Percentiles rank a stretch among this genome's conserved stretches.
phyloP scores from a whole-genome alignment of 2,329 filamentous ascomycete species.

The Tolypocladium capitatum region DNA sequence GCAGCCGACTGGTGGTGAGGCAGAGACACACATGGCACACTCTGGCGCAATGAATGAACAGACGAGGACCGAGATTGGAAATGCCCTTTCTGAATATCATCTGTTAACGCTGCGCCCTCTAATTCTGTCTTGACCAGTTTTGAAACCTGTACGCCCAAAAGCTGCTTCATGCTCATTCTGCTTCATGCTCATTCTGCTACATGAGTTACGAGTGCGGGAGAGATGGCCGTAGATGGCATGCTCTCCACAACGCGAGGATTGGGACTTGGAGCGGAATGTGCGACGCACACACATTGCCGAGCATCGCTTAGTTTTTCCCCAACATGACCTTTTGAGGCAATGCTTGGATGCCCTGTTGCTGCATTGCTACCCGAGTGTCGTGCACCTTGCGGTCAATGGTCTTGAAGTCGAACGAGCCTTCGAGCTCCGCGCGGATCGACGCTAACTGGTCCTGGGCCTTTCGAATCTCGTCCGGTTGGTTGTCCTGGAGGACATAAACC shows the following conservation, averaged over 20 bases:
- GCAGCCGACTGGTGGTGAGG: too few relatives aligned
- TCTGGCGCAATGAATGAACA: not conserved
- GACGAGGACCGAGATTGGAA: not conserved
- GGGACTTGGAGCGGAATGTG: not conserved
- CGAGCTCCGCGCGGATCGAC: conserved; percentile 30
- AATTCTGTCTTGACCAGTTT: not conserved
- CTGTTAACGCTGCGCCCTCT: not conserved
- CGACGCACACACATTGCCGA: not conserved
- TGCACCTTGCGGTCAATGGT: conserved; percentile 37
- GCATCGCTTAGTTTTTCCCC: conserved; percentile 13
- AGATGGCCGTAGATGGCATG: not conserved
- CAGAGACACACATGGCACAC: not conserved
- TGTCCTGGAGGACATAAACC: conserved; percentile 40
- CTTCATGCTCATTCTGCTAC: too few relatives aligned
- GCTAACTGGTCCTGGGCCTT: conserved; percentile 40
- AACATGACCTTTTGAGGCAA: conserved; percentile 24
- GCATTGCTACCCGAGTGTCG: conserved; percentile 34
- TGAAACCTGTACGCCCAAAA: not conserved
- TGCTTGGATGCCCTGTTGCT: conserved; percentile 23
- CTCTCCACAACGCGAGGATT: not conserved
- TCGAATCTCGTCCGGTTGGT: conserved; percentile 42
- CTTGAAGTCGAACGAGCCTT: conserved; percentile 39
- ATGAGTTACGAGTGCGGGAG: not conserved
- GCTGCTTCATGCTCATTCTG: too few relatives aligned
- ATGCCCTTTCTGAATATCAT: not conserved